Evolutionary conservation across 768 basidiomycete species (phyloP).

Genomic region (Hirschioporus abietinus): DNA sequence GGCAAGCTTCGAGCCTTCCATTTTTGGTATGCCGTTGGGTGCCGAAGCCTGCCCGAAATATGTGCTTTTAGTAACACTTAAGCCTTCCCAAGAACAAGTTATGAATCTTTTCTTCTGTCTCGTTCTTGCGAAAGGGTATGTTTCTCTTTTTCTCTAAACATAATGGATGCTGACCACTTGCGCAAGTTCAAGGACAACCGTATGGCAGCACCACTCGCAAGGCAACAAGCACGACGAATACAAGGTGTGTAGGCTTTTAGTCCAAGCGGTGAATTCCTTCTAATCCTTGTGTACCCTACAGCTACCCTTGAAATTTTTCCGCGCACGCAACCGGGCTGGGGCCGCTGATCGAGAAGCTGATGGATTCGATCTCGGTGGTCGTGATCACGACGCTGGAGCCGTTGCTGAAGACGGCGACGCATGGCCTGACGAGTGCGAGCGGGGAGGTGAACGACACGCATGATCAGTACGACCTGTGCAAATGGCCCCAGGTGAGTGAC

Average conservation of each 20-base stretch:
- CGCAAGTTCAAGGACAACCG: no score
- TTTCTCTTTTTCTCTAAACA: no score
- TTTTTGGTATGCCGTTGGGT: no score
- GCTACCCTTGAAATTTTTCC: slow-evolving; percentile 85
- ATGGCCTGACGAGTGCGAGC: slow-evolving; percentile 55
- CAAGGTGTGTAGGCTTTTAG: slow-evolving; percentile 76
- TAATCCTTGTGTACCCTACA: slow-evolving; percentile 18
- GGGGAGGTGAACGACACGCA: slow-evolving; percentile 73
- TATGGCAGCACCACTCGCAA: slow-evolving; percentile 51
- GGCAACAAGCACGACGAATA: slow-evolving; percentile 66
- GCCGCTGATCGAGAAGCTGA: slow-evolving; percentile 71
- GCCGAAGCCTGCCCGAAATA: no score
- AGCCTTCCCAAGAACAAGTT: no score
- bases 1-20: no score
- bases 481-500: slow-evolving; percentile 79
- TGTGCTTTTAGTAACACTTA: no score
- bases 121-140: no score
- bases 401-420: slow-evolving; percentile 66
- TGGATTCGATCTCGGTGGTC: slow-evolving; percentile 74
- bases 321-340: slow-evolving; percentile 83
- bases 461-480: slow-evolving; percentile 86
- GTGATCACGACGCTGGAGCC: slow-evolving; percentile 86
- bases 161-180: no score
- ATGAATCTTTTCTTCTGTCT: no score
- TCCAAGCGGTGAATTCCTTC: slow-evolving; percentile 45